Percentiles rank a stretch among this genome's conserved stretches.
These are phyloP conservation scores for Jimgerdemannia flammicorona DNA, from an alignment of 192 early-diverging fungal species.

Conservation along the genomic window DNA sequence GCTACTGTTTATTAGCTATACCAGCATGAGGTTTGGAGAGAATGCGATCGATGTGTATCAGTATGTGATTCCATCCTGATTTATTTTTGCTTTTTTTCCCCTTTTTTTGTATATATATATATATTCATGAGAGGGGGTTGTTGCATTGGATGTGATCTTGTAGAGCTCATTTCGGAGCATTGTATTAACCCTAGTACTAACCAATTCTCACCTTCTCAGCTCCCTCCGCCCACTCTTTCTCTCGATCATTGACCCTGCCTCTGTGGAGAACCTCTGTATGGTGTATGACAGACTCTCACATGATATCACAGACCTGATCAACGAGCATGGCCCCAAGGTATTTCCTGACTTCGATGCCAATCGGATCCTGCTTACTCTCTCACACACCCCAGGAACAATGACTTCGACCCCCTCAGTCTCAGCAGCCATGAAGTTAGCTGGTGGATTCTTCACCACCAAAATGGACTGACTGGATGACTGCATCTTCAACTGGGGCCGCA, in stretches of 20 bases:
- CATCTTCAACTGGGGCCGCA: slow-evolving; percentile 51
- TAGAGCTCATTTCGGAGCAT: no score
- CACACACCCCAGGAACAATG: slow-evolving; percentile 13
- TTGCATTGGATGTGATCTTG: no score
- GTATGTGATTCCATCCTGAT: no score
- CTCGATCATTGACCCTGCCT: slow-evolving; percentile 51
- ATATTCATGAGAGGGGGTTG: no score
- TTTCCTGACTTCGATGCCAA: slow-evolving; percentile 68
- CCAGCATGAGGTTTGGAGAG: slow-evolving; percentile 72
- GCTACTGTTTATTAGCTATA: slow-evolving; percentile 68
- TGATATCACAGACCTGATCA: no score
- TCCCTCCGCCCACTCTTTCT: slow-evolving; percentile 86
- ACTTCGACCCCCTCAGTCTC: slow-evolving; percentile 2
- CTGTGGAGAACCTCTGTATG: slow-evolving; percentile 61
- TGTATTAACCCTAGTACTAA: no score
- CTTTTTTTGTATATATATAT: background rate
- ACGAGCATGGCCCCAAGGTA: slow-evolving; percentile 79
- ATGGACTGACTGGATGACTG: no score
- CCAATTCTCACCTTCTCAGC: no score
- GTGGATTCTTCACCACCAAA: no score
- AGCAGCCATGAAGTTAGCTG: slow-evolving; percentile 24
- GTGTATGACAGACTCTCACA: slow-evolving; percentile 69
- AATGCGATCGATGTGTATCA: slow-evolving; percentile 71
- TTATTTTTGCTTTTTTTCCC: no score
- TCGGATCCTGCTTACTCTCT: background rate